Evolutionary conservation across 2,329 filamentous ascomycete genomes (phyloP), one percentile per base, ranked within the genome.

Genomic region (Arthrobotrys megalospora): DNA sequence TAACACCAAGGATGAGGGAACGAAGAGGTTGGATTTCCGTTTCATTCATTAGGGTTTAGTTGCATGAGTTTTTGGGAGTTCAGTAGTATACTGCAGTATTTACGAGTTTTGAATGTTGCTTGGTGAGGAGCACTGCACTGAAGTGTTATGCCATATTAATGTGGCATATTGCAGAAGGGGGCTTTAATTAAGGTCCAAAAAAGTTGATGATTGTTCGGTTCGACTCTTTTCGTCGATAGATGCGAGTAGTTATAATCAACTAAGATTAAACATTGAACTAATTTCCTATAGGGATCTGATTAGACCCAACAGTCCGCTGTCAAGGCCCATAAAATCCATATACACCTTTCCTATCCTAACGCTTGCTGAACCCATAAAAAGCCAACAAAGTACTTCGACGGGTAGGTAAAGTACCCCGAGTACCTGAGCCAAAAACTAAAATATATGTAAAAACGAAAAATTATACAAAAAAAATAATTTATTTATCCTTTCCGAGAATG

Each of bases 1-100:
- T 38, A 87, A 85, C 32, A 88, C 87, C 0, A 86, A 83, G 3
- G 88, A 89, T 73, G 84, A 88, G 81, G 88, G 88, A 0, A 86
- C 86, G 73, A 87, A 89, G 83, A 86, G 89, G 81, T 82, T 88
- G 67, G 87, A 89, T 80, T 89, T 89, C 81, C 82, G 86, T 16
- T 89, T 89, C 77, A 85, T 82, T 10, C 86, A 87, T 80, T 88
- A 84, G 71, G 38, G 28, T 8, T 52, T 52, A 28, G n/a, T 8
- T 16, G 41, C 12, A 45, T 45, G 41, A n/a, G 28, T 58, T 19
- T 11, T 58, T 36, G 36, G 8, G 24, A 28, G 24, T 28, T 28
- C 24, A 28, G 24, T 5, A n/a, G n/a, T n/a, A n/a, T n/a, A 5
- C 24, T 28, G 24, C 24, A 28, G 24, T 28, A 28, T 28, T 28